Percentiles rank a stretch among this genome's conserved stretches.
These are phyloP conservation scores for Trametes cingulata DNA, from an alignment of 768 basidiomycete species.

Conservation along the genomic window DNA sequence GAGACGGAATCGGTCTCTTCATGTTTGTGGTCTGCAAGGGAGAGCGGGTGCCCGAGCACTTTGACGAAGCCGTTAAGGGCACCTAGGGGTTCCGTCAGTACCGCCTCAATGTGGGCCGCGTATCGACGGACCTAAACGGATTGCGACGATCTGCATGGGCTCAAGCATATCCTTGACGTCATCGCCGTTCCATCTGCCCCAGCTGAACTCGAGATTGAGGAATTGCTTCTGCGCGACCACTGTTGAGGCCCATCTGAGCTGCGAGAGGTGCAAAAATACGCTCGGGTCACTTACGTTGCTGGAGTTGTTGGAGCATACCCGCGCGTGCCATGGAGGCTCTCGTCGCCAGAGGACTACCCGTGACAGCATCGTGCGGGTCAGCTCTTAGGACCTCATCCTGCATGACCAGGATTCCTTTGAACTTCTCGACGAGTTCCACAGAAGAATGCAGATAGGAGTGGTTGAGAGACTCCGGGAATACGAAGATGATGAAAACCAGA, in stretches of 20 bases:
- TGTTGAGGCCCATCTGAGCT: constrained; percentile 15
- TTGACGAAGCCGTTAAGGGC: constrained; percentile 37
- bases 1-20: constrained; percentile 13
- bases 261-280: not conserved
- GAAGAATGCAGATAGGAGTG: constrained; percentile 38
- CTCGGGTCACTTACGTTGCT: constrained; percentile 29
- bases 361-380: constrained; percentile 23
- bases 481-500: constrained; percentile 42
- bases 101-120: not conserved
- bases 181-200: constrained; percentile 47
- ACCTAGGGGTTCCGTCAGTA: constrained; percentile 26
- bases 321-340: constrained; percentile 26
- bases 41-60: constrained; percentile 26
- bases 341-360: constrained; percentile 23
- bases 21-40: not conserved
- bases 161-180: constrained; percentile 40
- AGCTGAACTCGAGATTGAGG: constrained; percentile 45
- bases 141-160: constrained; percentile 37
- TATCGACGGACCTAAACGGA: constrained; percentile 36
- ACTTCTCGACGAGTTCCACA: constrained; percentile 33
- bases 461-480: constrained; percentile 56
- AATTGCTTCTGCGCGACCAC: constrained; percentile 38
- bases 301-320: constrained; percentile 29
- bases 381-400: constrained; percentile 36
- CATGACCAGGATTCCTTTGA: constrained; percentile 33